Percentiles rank a stretch among this genome's conserved stretches.
phyloP scores from a whole-genome alignment of 2,329 filamentous ascomycete genomes.

The Colletotrichum paranaense region DNA sequence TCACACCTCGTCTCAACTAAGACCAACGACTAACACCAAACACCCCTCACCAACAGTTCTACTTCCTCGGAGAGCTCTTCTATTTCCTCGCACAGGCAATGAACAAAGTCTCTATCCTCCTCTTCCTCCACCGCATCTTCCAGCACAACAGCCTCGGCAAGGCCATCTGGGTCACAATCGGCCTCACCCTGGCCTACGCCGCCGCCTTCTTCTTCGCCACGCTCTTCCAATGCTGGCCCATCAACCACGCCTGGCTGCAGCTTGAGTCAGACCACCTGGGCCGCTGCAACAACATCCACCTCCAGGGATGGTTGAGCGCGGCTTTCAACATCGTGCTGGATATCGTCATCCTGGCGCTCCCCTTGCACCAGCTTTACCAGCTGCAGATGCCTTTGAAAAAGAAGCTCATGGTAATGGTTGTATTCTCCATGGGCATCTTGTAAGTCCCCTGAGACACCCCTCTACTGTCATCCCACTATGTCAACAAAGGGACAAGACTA shows the following conservation, averaged over 20 bases:
- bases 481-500: background rate
- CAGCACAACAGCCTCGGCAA: slow-evolving; percentile 27
- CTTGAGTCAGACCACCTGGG: background rate
- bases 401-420: slow-evolving; percentile 35
- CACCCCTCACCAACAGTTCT: slow-evolving; percentile 33
- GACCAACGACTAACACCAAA: background rate
- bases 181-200: background rate
- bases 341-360: slow-evolving; percentile 37
- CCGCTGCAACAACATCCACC: slow-evolving; percentile 16
- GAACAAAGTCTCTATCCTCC: slow-evolving; percentile 45
- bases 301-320: slow-evolving; percentile 17
- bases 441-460: slow-evolving; percentile 9
- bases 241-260: slow-evolving; percentile 18
- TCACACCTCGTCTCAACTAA: too few species aligned
- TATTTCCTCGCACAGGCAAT: slow-evolving; percentile 45
- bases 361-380: slow-evolving; percentile 33
- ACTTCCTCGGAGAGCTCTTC: slow-evolving; percentile 44
- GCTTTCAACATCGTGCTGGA: slow-evolving; percentile 39
- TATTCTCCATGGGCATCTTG: slow-evolving; percentile 39
- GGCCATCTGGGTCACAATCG: slow-evolving; percentile 16
- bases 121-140: slow-evolving; percentile 47
- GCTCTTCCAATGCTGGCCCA: slow-evolving; percentile 20
- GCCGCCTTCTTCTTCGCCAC: slow-evolving; percentile 20
- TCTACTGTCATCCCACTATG: too few species aligned
- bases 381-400: slow-evolving; percentile 37